Base-by-base conservation (phyloP, 768 basidiomycete species). In the Podaxis sp. region DNA sequence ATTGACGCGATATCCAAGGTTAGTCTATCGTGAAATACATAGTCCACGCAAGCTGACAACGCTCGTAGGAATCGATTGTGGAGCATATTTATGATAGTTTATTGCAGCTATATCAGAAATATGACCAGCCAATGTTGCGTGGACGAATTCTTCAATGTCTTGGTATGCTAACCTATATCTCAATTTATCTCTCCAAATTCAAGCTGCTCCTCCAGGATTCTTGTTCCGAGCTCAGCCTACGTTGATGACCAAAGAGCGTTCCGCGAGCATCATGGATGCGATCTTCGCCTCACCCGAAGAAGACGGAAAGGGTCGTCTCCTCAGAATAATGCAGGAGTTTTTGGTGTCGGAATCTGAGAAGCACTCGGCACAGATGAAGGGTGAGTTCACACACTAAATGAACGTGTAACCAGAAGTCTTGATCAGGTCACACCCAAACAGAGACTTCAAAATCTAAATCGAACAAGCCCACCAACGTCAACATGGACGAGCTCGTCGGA, bases 401-500 rank as follows among this genome's bases (percentile, higher is more conserved):
- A 63, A n/a, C 19, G 19, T 22, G 38, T 11, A 12, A 15, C 39
- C 39, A 11, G 22, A 60, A 63, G 49, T 68, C 40, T 22, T 46
- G 62, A 49, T 22, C 26, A 8, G 28, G 15, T 1, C 22, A 4
- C 33, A n/a, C 22, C 40, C 54, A 39, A 56, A 44, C 64, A 82
- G 76, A 84, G 70, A 73, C 71, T 9, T 64, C 71, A 36, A 86
- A 84, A 63, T 75, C 73, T n/a, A 80, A 79, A 60, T 39, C 67
- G n/a, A 82, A 81, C 40, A 40, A 63, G 61, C 46, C 75, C 24
- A 67, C 74, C 6, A 79, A 85, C 24, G 87, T 98, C 57, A 87
- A 96, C 68, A 95, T 99, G 88, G 90, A 90, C 0, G 94, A 97
- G 69, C 80, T 99, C 8, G 91, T 99, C 3, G 97, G 97, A 0